A percentile compares a stretch with the other conserved stretches of the same genome.
Evolutionary conservation across 2,329 filamentous ascomycete genomes (phyloP).

Genomic region (Exophiala spinifera): DNA sequence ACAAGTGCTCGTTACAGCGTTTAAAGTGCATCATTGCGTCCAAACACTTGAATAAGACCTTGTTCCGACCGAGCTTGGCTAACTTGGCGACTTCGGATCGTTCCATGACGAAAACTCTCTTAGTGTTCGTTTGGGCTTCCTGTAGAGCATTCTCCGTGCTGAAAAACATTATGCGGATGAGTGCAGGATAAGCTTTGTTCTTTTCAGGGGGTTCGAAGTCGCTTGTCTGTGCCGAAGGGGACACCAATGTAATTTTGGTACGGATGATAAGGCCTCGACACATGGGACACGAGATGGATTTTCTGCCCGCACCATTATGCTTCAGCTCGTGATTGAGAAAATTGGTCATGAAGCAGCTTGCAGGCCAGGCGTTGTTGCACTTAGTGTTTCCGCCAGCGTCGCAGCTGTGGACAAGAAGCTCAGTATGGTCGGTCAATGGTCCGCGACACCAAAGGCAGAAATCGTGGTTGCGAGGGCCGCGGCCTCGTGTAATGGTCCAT

Average conservation of each 20-base stretch:
- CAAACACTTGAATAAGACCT: background rate
- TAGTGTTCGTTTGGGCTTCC: background rate
- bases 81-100: constrained; percentile 11
- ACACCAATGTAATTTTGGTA: background rate
- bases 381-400: background rate
- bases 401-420: constrained; percentile 18
- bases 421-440: constrained; percentile 4
- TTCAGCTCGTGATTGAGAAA: constrained; percentile 7
- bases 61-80: background rate
- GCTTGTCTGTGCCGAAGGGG: background rate
- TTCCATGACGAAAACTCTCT: constrained; percentile 9
- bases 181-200: background rate
- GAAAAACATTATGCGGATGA: constrained; percentile 12
- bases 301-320: background rate
- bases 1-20: background rate
- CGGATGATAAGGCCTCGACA: constrained; percentile 10
- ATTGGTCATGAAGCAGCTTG: constrained; percentile 11
- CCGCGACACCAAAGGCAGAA: constrained; percentile 19
- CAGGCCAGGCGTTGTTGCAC: constrained; percentile 19
- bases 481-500: constrained; percentile 13
- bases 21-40: background rate
- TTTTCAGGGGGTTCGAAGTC: background rate
- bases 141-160: constrained; percentile 1
- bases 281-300: constrained; percentile 15
- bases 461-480: constrained; percentile 15